These are phyloP conservation scores for Thermoascus crustaceus DNA, from an alignment of 2,329 filamentous ascomycete species.

Conservation along the genomic window DNA sequence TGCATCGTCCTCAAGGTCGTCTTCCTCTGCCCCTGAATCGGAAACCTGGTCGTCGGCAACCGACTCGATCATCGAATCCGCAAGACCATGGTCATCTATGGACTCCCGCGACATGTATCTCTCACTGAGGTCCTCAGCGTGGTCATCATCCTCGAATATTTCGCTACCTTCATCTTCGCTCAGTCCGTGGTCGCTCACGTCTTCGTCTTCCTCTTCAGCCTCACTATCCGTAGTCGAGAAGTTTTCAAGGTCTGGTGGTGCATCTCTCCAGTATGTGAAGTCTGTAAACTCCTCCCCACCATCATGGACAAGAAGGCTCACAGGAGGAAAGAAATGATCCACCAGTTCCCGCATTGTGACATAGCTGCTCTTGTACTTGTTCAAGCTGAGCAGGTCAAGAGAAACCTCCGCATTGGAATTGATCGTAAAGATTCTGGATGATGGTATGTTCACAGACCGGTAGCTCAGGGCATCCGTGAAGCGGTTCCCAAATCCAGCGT, in stretches of 20 bases:
- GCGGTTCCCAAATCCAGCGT: constrained; percentile 93
- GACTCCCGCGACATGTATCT: constrained; percentile 28
- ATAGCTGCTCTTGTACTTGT: constrained; percentile 94
- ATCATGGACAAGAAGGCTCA: constrained; percentile 75
- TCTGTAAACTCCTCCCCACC: constrained; percentile 94
- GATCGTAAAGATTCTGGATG: constrained; percentile 94
- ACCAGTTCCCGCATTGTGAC: constrained; percentile 95
- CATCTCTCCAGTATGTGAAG: constrained; percentile 92
- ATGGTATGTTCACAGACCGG: constrained; percentile 88
- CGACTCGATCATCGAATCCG: constrained; percentile 34
- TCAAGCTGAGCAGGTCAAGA: constrained; percentile 78
- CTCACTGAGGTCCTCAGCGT: constrained; percentile 39
- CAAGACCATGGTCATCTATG: constrained; percentile 40
- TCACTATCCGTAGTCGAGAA: constrained; percentile 76
- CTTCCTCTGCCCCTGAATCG: constrained; percentile 34
- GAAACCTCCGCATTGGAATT: constrained; percentile 96
- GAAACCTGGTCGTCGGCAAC: constrained; percentile 12
- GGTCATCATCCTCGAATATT: constrained; percentile 41
- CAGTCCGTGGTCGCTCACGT: constrained; percentile 32
- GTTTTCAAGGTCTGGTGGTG: constrained; percentile 73
- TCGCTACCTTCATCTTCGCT: constrained; percentile 48
- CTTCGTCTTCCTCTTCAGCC: constrained; percentile 42
- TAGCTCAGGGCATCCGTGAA: constrained; percentile 95
- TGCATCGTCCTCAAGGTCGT: constrained; percentile 17
- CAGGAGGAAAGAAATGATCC: constrained; percentile 94